Evolutionary conservation across 495 filamentous ascomycete species (phyloP).

Genomic region (Melanomma pulvis-pyrius): DNA sequence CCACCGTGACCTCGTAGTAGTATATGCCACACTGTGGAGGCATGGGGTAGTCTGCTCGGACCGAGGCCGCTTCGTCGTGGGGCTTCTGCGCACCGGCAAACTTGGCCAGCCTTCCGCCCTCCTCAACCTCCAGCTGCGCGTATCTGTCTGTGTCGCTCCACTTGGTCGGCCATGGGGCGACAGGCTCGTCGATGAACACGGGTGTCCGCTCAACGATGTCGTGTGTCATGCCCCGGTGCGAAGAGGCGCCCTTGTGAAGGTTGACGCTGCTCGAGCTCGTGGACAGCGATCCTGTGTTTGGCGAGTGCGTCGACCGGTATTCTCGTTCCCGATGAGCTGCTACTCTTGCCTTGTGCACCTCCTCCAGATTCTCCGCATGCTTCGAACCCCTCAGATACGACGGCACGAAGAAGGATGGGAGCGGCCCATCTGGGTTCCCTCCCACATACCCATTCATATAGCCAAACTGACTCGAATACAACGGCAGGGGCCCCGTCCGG

Average conservation of each 20-base stretch:
- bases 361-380: conserved; percentile 74
- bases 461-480: conserved; percentile 64
- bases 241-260: conserved; percentile 66
- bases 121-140: conserved; percentile 69
- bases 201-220: conserved; percentile 83
- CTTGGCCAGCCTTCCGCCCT: conserved; percentile 77
- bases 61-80: conserved; percentile 77
- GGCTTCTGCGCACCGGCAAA: conserved; percentile 65
- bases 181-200: conserved; percentile 54
- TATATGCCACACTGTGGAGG: conserved; percentile 91
- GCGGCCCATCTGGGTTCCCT: conserved; percentile 20
- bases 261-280: conserved; percentile 65
- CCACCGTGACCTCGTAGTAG: conserved; percentile 92
- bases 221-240: conserved; percentile 80
- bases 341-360: conserved; percentile 63
- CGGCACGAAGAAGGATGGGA: conserved; percentile 67
- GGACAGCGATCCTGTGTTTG: conserved; percentile 56
- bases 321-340: conserved; percentile 51
- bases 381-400: conserved; percentile 79
- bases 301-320: conserved; percentile 43
- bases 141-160: conserved; percentile 84
- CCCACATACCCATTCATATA: conserved; percentile 25
- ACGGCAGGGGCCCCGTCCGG: conserved; percentile 43
- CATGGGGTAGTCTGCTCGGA: conserved; percentile 88
- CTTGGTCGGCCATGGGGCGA: conserved; percentile 72